A percentile compares a stretch with the other conserved stretches of the same genome.
Conservation (phyloP, 768 basidiomycete species). For the Dacryopinax spathularia region DNA sequence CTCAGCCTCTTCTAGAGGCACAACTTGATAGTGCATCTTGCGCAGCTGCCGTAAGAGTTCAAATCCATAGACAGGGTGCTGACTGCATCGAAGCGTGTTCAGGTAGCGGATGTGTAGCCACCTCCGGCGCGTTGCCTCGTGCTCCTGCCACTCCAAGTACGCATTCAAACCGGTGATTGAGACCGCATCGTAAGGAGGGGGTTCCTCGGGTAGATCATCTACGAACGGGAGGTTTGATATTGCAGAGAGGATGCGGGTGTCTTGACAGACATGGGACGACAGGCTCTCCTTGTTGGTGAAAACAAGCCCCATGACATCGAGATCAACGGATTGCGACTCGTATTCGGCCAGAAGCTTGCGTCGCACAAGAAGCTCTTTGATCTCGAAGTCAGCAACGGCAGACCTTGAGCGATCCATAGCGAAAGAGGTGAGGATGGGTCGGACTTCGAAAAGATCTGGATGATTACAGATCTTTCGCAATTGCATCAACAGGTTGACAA, state of each 20-base stretch:
- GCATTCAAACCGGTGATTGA: conserved; percentile 59
- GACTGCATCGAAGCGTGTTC: conserved; percentile 54
- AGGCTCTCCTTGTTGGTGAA: conserved; percentile 45
- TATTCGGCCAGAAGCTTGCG: conserved; percentile 19
- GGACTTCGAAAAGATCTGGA: conserved; percentile 29
- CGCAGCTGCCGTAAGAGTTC: conserved; percentile 21
- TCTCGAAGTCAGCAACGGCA: conserved; percentile 24
- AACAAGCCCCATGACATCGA: conserved; percentile 50
- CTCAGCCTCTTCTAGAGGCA: conserved; percentile 9
- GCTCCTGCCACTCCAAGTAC: conserved; percentile 33
- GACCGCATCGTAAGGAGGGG: conserved; percentile 58
- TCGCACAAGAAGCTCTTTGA: conserved; percentile 25
- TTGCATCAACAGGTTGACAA: conserved; percentile 32
- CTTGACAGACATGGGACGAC: conserved; percentile 39
- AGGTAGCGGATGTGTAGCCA: conserved; percentile 61
- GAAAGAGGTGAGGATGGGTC: conserved; percentile 30
- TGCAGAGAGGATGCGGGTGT: conserved; percentile 45
- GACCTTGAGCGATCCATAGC: conserved; percentile 23
- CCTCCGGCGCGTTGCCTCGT: conserved; percentile 38
- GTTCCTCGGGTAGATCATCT: conserved; percentile 41
- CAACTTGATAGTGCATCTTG: conserved; percentile 13
- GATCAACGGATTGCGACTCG: conserved; percentile 13
- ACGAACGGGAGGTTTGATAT: conserved; percentile 40
- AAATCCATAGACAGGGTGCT: conserved; percentile 24
- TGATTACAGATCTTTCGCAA: conserved; percentile 31